Base-by-base conservation (phyloP, 306 rosid species). In the Biancaea sappan region DNA sequence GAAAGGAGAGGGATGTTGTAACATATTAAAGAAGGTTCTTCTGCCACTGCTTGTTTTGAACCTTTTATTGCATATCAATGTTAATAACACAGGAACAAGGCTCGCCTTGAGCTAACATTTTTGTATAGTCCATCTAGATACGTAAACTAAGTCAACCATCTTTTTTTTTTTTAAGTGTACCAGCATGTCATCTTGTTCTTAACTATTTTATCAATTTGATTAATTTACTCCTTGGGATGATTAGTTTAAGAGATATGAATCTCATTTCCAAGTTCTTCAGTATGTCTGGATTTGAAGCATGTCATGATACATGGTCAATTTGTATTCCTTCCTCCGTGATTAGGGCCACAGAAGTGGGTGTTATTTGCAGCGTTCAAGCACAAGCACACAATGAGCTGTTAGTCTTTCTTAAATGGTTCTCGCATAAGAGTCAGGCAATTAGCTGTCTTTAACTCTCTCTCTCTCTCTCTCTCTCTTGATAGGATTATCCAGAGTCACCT, bases 1-100 rank as follows among this genome's bases (percentile, higher is more conserved):
- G 31, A 9, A 16, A 3, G 11, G 74, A 66, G 32, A 65, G 19
- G 34, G 22, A 6, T 28, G 80, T 82, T 78, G 60, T 46, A 70
- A 2, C 66, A 58, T 57, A 40, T 51, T 22, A 41, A 84, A 56
- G 34, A 50, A 34, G 53, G 26, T 69, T 61, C 62, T 56, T 53
- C 69, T 25, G 34, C 52, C 63, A 18, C 0, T 51, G 41, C 79
- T 53, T 59, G 56, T 67, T 57, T 50, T 65, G 61, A 57, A 67
- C 52, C 64, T 35, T 32, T 19, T n/a, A n/a, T n/a, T 31, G 34
- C 56, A 14, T 57, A 37, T 15, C 10, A 32, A 15, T 24, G 14
- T 51, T 28, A 14, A 51, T 52, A 10, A 11, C 74, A 29, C 25
- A 22, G 69, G 46, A 64, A 73, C 64, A 3, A 58, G 43, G 63